Conservation (phyloP, 768 basidiomycete species). For the Exsudoporus frostii region DNA sequence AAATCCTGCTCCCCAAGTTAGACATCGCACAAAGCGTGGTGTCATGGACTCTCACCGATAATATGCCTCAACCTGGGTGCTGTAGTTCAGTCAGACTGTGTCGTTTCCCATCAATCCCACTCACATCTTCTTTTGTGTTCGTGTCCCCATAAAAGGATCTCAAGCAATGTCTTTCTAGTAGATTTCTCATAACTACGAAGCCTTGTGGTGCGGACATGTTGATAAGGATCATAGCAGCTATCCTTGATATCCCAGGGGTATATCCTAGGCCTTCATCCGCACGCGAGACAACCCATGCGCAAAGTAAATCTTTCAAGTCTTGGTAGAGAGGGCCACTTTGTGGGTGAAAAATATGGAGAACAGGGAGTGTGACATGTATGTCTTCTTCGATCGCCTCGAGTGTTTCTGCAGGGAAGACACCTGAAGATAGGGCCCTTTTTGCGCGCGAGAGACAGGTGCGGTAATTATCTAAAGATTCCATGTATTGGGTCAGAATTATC, state of each 20-base stretch:
- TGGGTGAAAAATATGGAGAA: conserved; percentile 75
- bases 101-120: conserved; percentile 28
- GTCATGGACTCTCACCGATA: conserved; percentile 55
- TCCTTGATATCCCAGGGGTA: conserved; percentile 59
- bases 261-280: conserved; percentile 83
- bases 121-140: conserved; percentile 72
- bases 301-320: conserved; percentile 80
- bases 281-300: conserved; percentile 84
- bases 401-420: conserved; percentile 62
- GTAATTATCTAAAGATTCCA: conserved; percentile 50
- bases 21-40: neutral
- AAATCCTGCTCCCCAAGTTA: conserved; percentile 56
- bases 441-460: conserved; percentile 71
- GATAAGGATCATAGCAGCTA: conserved; percentile 84
- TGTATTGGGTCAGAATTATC: conserved; percentile 3
- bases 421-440: conserved; percentile 61
- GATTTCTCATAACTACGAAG: conserved; percentile 81
- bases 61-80: conserved; percentile 77
- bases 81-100: conserved; percentile 28
- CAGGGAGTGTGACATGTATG: conserved; percentile 67
- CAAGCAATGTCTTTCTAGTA: conserved; percentile 81
- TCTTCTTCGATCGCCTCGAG: conserved; percentile 71
- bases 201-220: conserved; percentile 75
- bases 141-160: conserved; percentile 80
- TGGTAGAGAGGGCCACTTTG: conserved; percentile 75